Evolutionary conservation across 2,329 filamentous ascomycete genomes (phyloP).

Genomic region (Aspergillus chevalieri): DNA sequence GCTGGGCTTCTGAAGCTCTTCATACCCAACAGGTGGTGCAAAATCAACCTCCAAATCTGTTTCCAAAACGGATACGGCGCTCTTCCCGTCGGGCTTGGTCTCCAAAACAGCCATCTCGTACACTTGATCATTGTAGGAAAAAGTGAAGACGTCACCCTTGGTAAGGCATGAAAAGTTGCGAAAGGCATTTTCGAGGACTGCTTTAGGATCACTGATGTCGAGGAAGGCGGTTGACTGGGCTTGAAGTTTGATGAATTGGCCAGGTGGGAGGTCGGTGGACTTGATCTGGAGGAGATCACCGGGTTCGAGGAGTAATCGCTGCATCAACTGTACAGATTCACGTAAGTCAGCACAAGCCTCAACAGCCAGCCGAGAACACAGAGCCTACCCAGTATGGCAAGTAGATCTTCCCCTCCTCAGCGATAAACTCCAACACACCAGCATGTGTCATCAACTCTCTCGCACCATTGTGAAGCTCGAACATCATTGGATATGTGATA

Average conservation of each 20-base stretch:
- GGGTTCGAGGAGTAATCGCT: slow-evolving; percentile 78
- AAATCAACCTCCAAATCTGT: slow-evolving; percentile 97
- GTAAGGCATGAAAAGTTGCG: slow-evolving; percentile 92
- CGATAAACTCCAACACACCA: slow-evolving; percentile 94
- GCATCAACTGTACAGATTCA: slow-evolving; percentile 66
- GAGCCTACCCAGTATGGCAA: slow-evolving; percentile 80
- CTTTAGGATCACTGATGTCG: slow-evolving; percentile 94
- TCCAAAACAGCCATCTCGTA: slow-evolving; percentile 93
- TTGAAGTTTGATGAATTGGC: slow-evolving; percentile 91
- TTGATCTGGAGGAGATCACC: slow-evolving; percentile 94
- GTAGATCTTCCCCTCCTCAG: slow-evolving; percentile 94
- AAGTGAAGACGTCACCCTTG: slow-evolving; percentile 90
- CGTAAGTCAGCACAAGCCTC: background rate
- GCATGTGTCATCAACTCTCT: slow-evolving; percentile 78
- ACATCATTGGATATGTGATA: slow-evolving; percentile 94
- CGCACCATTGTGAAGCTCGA: slow-evolving; percentile 88
- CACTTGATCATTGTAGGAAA: slow-evolving; percentile 89
- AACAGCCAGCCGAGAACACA: background rate
- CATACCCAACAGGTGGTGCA: slow-evolving; percentile 86
- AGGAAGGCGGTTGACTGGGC: slow-evolving; percentile 90
- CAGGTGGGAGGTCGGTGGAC: slow-evolving; percentile 84
- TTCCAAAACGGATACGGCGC: slow-evolving; percentile 86
- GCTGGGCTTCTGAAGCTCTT: slow-evolving; percentile 71
- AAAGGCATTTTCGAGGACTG: slow-evolving; percentile 93
- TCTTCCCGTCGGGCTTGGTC: slow-evolving; percentile 79